Percentiles rank a stretch among this genome's conserved stretches.
phyloP scores from a whole-genome alignment of 495 filamentous ascomycete genomes.

The Xylaria venustula region DNA sequence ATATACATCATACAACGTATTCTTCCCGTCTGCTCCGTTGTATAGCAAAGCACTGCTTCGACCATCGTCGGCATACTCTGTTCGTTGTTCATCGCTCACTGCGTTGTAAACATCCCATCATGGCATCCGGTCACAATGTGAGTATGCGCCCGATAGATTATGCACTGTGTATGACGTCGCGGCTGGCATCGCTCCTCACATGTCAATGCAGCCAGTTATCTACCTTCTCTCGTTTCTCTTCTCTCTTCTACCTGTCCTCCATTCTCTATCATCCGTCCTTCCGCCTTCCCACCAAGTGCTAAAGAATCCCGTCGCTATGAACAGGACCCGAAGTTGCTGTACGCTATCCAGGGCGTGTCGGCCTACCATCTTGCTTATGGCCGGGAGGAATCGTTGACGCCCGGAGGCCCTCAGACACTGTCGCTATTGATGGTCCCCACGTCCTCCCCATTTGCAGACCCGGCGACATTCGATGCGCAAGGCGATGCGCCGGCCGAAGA shows the following conservation, averaged over 20 bases:
- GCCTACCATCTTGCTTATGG: constrained; percentile 89
- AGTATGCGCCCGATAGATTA: constrained; percentile 24
- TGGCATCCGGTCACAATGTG: constrained; percentile 54
- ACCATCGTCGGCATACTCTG: neutral
- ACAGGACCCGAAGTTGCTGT: constrained; percentile 76
- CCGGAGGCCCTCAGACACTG: constrained; percentile 82
- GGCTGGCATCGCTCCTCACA: constrained; percentile 10
- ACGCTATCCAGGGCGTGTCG: constrained; percentile 77
- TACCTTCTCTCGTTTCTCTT: no score
- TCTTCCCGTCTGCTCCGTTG: no score
- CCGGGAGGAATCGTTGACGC: constrained; percentile 75
- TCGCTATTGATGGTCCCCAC: constrained; percentile 94
- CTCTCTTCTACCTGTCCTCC: no score
- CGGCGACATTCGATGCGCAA: constrained; percentile 52
- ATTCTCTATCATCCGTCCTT: no score
- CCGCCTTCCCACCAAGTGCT: no score
- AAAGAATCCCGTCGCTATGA: neutral
- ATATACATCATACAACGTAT: no score
- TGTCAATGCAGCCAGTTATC: neutral
- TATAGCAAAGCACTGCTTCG: no score
- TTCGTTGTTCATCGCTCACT: neutral
- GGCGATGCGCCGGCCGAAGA: constrained; percentile 73
- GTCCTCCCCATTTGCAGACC: constrained; percentile 65
- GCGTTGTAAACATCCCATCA: constrained; percentile 16
- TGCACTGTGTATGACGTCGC: neutral